Conservation (phyloP, 257 asterid species). For the Solanum paucissectum region DNA sequence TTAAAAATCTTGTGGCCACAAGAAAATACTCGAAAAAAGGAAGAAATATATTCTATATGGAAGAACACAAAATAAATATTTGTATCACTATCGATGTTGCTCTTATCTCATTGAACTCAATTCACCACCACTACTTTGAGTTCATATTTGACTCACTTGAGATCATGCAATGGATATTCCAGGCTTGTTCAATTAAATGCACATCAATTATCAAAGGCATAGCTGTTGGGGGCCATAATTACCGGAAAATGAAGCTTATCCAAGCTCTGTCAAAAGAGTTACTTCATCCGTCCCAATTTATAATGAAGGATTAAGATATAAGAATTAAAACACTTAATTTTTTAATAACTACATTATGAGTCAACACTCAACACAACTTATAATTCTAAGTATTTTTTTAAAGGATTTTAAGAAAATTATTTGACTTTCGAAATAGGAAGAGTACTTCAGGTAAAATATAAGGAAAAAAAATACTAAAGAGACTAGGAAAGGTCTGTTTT, state of each 20-base stretch:
- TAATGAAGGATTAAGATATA: accelerated
- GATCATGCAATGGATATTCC: not conserved
- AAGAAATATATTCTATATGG: not conserved
- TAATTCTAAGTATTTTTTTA: not conserved
- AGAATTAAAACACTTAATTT: not conserved
- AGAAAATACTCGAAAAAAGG: not conserved
- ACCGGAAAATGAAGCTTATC: not conserved
- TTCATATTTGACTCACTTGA: not conserved
- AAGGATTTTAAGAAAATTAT: not conserved
- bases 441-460: not conserved
- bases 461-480: not conserved
- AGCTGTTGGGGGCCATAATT: not conserved
- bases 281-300: not conserved
- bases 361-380: not conserved
- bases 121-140: not conserved
- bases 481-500: not conserved
- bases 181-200: not conserved
- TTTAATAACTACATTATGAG: not conserved
- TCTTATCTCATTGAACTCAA: not conserved
- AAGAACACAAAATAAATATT: not conserved
- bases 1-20: not conserved
- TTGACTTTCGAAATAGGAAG: not conserved
- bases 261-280: not conserved
- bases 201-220: not conserved
- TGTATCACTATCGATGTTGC: not conserved